Base-by-base conservation (phyloP, 495 filamentous ascomycete species). In the Talaromyces wortmannii region DNA sequence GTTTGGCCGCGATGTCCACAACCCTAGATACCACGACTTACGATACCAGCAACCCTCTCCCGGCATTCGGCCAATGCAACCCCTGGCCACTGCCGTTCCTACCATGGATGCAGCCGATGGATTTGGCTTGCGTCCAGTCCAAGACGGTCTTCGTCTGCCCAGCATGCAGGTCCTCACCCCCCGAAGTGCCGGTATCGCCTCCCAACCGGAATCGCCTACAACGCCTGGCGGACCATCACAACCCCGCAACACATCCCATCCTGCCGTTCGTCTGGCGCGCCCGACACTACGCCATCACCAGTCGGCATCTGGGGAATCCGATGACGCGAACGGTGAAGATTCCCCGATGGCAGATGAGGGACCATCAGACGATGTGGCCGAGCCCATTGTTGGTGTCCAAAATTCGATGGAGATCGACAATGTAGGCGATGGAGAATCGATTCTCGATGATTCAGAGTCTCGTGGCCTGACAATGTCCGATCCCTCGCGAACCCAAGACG, bases 201-300 rank as follows among this genome's bases (percentile, higher is more conserved):
- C 94, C 7, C 94, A 96, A 63, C 94, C 94, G 1, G 88, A 90
- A 52, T 96, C 92, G 8, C 94, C 94, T 0, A 96, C 91, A 10
- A 98, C 94, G 1, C 94, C 92, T 8, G 80, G 87, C 50, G 88
- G 88, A 42, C 85, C 83, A 10, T 78, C 60, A 62, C 84, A 63
- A 64, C 74, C 59, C 72, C 83, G 57, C 64, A 77, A 52, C 67
- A 74, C 61, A 61, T 70, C 55, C 59, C 80, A 55, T 59, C 64
- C 54, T 48, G 63, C 63, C 62, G 74, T 63, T 63, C 78, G 59
- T 58, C 63, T 79, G 52, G 73, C 82, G 50, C 84, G 92, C 40
- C 90, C 90, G 44, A 88, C 89, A 2, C 89, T 96, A 57, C 81
- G 87, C 32, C 94, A 95, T 60, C 91, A 95, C 60, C 84, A 87